phyloP scores from a whole-genome alignment of 495 filamentous ascomycete species.

The Aspergillus campestris region DNA sequence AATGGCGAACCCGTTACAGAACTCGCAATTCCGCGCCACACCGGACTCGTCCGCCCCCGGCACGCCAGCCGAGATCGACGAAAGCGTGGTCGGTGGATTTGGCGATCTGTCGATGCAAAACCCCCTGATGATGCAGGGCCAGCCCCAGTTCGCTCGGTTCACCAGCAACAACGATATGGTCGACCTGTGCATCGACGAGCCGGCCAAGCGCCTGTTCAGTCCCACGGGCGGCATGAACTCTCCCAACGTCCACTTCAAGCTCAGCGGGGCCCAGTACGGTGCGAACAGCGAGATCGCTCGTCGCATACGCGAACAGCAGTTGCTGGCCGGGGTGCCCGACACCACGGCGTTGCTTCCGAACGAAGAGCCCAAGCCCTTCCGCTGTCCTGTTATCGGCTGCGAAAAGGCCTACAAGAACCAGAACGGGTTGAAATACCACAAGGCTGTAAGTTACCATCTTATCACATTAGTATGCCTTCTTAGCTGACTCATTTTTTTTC shows the following conservation, averaged over 20 bases:
- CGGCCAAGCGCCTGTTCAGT: slow-evolving; percentile 86
- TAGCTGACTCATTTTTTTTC: no score
- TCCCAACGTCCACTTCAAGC: slow-evolving; percentile 59
- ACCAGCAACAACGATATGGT: slow-evolving; percentile 47
- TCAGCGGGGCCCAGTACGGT: slow-evolving; percentile 63
- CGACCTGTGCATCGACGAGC: slow-evolving; percentile 86
- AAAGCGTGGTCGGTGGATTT: slow-evolving; percentile 48
- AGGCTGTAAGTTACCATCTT: slow-evolving; percentile 45
- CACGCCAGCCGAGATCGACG: slow-evolving; percentile 58
- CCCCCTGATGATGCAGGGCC: slow-evolving; percentile 49
- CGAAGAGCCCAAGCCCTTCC: slow-evolving; percentile 87
- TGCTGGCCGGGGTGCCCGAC: slow-evolving; percentile 55
- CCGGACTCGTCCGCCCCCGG: slow-evolving; percentile 69
- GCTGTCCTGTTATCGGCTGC: slow-evolving; percentile 95
- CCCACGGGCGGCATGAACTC: slow-evolving; percentile 67
- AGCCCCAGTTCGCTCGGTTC: slow-evolving; percentile 39
- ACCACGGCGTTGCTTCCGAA: slow-evolving; percentile 44
- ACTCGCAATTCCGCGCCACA: slow-evolving; percentile 56
- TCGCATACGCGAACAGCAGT: slow-evolving; percentile 64
- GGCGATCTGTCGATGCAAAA: slow-evolving; percentile 48
- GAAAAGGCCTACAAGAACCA: slow-evolving; percentile 99
- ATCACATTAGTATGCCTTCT: no score
- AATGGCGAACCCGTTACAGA: slow-evolving; percentile 54
- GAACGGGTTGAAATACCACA: slow-evolving; percentile 88
- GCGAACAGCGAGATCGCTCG: slow-evolving; percentile 66